Conservation (phyloP, 768 basidiomycete genomes). For the Infundibulicybe gibba region DNA sequence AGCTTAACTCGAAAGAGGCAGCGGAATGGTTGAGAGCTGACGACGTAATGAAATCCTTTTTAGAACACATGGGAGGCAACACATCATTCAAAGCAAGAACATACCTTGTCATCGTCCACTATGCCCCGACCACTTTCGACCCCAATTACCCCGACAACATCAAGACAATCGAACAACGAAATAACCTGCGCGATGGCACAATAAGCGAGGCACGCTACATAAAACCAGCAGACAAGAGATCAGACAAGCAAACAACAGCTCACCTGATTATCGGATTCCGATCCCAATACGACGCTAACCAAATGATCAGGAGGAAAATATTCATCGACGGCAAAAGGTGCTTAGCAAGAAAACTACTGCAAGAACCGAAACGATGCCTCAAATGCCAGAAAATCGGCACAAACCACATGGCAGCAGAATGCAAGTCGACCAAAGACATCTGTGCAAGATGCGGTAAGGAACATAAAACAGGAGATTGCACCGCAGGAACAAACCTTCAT, state of each 20-base stretch:
- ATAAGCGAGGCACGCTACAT: background rate
- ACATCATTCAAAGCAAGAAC: background rate
- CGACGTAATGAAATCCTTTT: background rate
- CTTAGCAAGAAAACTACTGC: slow-evolving; percentile 5
- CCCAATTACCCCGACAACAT: background rate
- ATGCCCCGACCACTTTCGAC: background rate
- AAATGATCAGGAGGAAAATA: slow-evolving; percentile 5
- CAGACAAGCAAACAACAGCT: background rate
- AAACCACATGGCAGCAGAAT: slow-evolving; percentile 12
- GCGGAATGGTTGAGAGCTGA: background rate
- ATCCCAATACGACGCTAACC: slow-evolving; percentile 8
- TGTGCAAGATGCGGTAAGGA: slow-evolving; percentile 10
- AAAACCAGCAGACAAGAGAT: background rate
- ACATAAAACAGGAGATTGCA: slow-evolving; percentile 15
- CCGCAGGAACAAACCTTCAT: background rate
- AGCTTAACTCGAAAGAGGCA: background rate
- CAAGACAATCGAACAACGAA: background rate
- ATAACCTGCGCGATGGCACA: background rate
- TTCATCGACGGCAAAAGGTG: slow-evolving; percentile 11
- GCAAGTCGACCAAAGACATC: slow-evolving; percentile 2
- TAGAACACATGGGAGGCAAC: background rate
- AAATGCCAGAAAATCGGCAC: slow-evolving; percentile 10
- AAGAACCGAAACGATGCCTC: slow-evolving; percentile 11
- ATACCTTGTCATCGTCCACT: background rate
- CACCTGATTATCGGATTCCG: background rate